Conservation (phyloP, 2,329 filamentous ascomycete genomes). For the Gnomoniopsis sp. region DNA sequence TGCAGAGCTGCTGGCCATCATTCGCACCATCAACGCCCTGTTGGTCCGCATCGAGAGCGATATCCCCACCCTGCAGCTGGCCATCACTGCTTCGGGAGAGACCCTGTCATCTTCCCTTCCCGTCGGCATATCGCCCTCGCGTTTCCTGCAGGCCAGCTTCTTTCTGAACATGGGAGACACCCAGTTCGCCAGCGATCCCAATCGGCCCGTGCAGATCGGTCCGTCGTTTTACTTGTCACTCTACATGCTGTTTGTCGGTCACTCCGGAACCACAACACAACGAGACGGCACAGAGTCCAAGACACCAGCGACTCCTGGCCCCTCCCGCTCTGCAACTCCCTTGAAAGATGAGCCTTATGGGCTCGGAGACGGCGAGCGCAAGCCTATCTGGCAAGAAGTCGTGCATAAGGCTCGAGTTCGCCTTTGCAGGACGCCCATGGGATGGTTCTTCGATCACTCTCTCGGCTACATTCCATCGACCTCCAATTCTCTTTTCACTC, state of each 20-base stretch:
- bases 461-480: constrained; percentile 28
- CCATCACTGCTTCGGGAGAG: constrained; percentile 90
- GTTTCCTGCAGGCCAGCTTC: constrained; percentile 87
- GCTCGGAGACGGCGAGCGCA: constrained; percentile 53
- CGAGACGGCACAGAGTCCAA: neutral
- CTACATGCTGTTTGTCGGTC: constrained; percentile 92
- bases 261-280: constrained; percentile 36
- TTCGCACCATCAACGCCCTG: constrained; percentile 70
- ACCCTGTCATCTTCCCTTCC: constrained; percentile 78
- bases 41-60: constrained; percentile 82
- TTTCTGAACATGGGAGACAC: constrained; percentile 84
- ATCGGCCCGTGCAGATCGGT: constrained; percentile 72
- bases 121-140: constrained; percentile 81
- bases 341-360: constrained; percentile 45
- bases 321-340: constrained; percentile 9
- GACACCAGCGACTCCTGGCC: constrained; percentile 16
- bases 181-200: constrained; percentile 67
- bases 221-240: constrained; percentile 82
- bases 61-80: constrained; percentile 86
- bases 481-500: neutral
- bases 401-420: constrained; percentile 89
- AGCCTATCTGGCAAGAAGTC: constrained; percentile 89
- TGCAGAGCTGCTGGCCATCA: constrained; percentile 65
- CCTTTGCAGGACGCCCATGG: constrained; percentile 66
- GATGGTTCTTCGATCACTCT: constrained; percentile 40